Evolutionary conservation across 257 asterid species (phyloP), one percentile per base, ranked within the genome.

Genomic region (Solanum chiquidenum): DNA sequence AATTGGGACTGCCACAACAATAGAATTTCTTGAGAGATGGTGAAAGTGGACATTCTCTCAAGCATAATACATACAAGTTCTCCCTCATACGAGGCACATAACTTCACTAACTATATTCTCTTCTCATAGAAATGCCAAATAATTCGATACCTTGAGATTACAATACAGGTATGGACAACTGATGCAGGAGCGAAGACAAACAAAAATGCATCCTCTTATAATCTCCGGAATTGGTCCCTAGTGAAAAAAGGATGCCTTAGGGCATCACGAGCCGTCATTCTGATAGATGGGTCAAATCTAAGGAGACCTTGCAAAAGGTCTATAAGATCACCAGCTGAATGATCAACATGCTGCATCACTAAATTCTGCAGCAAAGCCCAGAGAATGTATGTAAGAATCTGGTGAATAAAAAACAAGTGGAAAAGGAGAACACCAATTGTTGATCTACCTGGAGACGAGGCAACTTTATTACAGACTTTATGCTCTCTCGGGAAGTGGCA

Each of bases 291-390:
- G 21, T 92, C 94, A 42, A 83, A 90, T 64, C 84, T 85, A 9
- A 92, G 92, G 29, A 92, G 94, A 23, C 94, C 94, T 88, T 89
- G 94, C 88, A 91, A 79, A 69, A 91, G 91, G 89, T 90, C 93
- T 31, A 92, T 92, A 33, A 91, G 89, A 89, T 92, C 93, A 58
- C 94, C 92, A 58, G 94, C 92, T 46, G 94, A 91, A 88, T 92
- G 92, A 87, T 92, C 93, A 76, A 92, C 93, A 52, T 91, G 93
- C 89, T 89, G 92, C 93, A 91, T 92, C 86, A 91, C 92, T 86
- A 91, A 79, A 90, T 92, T 92, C 94, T 92, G 92, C 88, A 83
- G 37, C 27, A 75, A 46, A 66, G 23, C 46, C 86, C 74, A 83
- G 29, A n/a, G 4, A 12, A 1, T 27, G 23, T 38, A 73, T 18